These are phyloP conservation scores for Hapsidospora chrysogenum DNA, from an alignment of 495 filamentous ascomycete species.

Conservation along the genomic window DNA sequence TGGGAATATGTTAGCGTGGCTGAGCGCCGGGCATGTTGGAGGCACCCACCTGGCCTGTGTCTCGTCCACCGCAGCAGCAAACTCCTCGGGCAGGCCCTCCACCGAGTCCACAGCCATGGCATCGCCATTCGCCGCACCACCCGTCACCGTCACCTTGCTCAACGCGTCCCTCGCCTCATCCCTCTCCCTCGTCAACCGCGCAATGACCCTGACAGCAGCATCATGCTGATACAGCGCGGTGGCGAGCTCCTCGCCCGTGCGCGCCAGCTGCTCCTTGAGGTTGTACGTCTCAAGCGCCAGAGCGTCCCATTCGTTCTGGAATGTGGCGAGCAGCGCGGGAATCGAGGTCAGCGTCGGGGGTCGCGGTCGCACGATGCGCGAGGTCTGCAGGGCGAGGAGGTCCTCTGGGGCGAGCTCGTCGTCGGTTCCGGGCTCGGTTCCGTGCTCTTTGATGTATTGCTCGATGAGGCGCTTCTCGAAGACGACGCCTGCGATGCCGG, in stretches of 20 bases:
- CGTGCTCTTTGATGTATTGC: constrained; percentile 84
- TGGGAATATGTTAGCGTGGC: constrained; percentile 14
- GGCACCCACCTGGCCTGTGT: constrained; percentile 56
- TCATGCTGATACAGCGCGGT: constrained; percentile 92
- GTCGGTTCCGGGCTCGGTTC: constrained; percentile 82
- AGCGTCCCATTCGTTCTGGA: constrained; percentile 98
- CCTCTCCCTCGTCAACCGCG: constrained; percentile 68
- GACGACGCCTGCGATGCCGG: constrained; percentile 45
- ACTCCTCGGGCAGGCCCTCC: constrained; percentile 49
- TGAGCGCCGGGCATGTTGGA: not conserved
- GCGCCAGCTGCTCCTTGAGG: constrained; percentile 69
- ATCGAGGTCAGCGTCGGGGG: constrained; percentile 94
- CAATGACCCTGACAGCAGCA: constrained; percentile 86
- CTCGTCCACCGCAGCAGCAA: constrained; percentile 59
- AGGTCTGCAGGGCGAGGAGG: constrained; percentile 70
- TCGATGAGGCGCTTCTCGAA: constrained; percentile 94
- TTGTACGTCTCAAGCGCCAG: constrained; percentile 80
- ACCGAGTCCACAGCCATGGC: constrained; percentile 76
- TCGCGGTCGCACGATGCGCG: constrained; percentile 67
- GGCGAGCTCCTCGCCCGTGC: constrained; percentile 83
- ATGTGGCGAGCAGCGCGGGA: constrained; percentile 86
- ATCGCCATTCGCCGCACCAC: constrained; percentile 46
- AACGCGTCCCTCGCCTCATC: constrained; percentile 91
- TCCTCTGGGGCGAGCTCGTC: constrained; percentile 79
- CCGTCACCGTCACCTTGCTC: constrained; percentile 59